Evolutionary conservation across 176 grass and related monocot species (phyloP), one percentile per base, ranked within the genome.

Genomic region (Musa troglodytarum): DNA sequence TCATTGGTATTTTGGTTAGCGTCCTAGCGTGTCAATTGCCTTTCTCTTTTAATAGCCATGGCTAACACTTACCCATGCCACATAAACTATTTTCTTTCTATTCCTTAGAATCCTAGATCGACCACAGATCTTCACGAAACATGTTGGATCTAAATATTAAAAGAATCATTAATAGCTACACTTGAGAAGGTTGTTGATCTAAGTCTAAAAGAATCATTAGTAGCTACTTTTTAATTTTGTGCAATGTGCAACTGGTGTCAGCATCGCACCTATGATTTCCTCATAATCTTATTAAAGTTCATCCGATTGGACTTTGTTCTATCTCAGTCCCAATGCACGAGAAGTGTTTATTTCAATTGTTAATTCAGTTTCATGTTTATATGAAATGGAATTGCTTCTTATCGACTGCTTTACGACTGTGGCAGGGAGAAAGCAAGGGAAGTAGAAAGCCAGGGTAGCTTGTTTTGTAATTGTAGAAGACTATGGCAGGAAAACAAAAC

Each of bases 351-450:
- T 68, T 23, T 29, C 13, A 28, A 24, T 28, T 68, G 14, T 23
- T 68, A 26, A 13, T 14, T 26, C 14, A 21, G 16, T 14, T 73
- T 73, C 22, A 25, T n/a, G 21, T 3, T 22, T 72, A 9, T 24
- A 23, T 52, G 50, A 13, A 54, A 22, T 52, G 21, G 2, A 24
- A 53, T 51, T 8, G 53, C 19, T 63, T 76, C 15, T 51, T 15
- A 56, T 24, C 1, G 34, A 9, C 55, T 26, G 63, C 77, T 71
- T 22, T 82, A 63, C 65, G 4, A 43, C 34, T 67, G 19, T 58
- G 21, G 65, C 89, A 91, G 89, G 80, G 22, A 76, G 66, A 72
- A 88, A 78, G 26, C 59, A 78, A 56, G 76, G 55, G 51, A 84
- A 76, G 71, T 82, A 82, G 21, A 62, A 34, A 43, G 34, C 34